A percentile compares a stretch with the other conserved stretches of the same genome.
These are phyloP conservation scores for Aspergillus amoenus DNA, from an alignment of 2,329 filamentous ascomycete species.

Conservation along the genomic window DNA sequence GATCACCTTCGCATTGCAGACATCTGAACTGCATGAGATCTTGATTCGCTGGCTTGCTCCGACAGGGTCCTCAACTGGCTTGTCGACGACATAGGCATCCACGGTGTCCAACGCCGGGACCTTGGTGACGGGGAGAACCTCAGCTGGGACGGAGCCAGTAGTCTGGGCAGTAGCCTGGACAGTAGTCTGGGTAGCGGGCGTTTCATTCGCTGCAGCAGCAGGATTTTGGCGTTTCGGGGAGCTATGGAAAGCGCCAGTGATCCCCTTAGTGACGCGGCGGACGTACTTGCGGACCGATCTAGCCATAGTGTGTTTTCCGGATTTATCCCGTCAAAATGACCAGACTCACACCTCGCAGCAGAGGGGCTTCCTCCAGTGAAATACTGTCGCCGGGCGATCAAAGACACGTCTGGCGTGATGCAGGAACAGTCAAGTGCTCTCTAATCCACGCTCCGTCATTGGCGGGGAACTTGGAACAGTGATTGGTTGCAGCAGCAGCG, in stretches of 20 bases:
- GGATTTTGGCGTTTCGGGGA: slow-evolving; percentile 13
- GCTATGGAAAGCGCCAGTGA: slow-evolving; percentile 14
- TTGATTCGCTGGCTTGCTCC: slow-evolving; percentile 13
- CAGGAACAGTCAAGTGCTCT: slow-evolving; percentile 19
- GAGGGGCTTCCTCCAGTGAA: not conserved
- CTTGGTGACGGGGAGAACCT: slow-evolving; percentile 24
- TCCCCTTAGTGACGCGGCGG: slow-evolving; percentile 16
- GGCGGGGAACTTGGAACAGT: slow-evolving; percentile 9
- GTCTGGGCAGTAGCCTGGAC: not conserved
- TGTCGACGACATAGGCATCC: slow-evolving; percentile 24
- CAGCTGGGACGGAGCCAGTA: not conserved
- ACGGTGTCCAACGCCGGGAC: slow-evolving; percentile 27
- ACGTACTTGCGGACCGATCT: slow-evolving; percentile 17
- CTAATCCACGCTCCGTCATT: slow-evolving; percentile 18
- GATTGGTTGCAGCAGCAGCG: slow-evolving; percentile 6
- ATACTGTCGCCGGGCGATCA: slow-evolving; percentile 8
- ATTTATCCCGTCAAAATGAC: not conserved
- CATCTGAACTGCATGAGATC: slow-evolving; percentile 11
- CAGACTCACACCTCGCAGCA: slow-evolving; percentile 4
- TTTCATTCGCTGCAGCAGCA: not conserved
- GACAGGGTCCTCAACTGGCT: not conserved
- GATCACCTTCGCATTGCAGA: slow-evolving; percentile 5
- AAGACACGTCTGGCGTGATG: slow-evolving; percentile 11
- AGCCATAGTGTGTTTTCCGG: slow-evolving; percentile 13
- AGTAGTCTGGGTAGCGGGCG: not conserved